Percentiles rank a stretch among this genome's conserved stretches.
These are phyloP conservation scores for Sanguinoderma infundibulare DNA, from an alignment of 1,284 basidiomycete genomes.

Conservation along the genomic window DNA sequence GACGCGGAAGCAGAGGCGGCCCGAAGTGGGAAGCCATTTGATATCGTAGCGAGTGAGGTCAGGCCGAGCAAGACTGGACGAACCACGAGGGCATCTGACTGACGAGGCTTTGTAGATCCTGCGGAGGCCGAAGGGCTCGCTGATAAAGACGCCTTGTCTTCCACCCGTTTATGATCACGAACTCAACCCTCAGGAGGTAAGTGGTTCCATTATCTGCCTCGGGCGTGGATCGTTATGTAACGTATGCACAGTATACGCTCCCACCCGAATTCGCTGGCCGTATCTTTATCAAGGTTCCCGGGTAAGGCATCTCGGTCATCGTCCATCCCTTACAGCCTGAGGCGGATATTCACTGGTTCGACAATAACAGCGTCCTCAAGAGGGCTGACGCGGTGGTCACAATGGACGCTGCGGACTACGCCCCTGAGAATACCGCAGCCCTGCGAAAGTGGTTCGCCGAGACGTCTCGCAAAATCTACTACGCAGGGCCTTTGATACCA, in stretches of 20 bases:
- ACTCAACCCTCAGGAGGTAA: not conserved
- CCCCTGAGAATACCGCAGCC: conserved; percentile 10
- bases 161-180: not conserved
- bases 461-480: conserved; percentile 10
- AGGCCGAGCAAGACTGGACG: not conserved
- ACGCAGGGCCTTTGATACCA: conserved; percentile 21
- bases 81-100: not conserved
- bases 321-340: not conserved
- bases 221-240: not conserved
- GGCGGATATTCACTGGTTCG: not conserved
- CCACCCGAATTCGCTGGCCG: not conserved
- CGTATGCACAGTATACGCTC: not conserved
- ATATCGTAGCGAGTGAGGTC: not conserved
- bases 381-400: conserved; percentile 23
- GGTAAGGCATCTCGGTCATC: not conserved
- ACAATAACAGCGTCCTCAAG: not conserved
- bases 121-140: not conserved
- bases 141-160: not conserved
- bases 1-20: not conserved
- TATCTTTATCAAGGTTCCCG: not conserved
- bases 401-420: conserved; percentile 21
- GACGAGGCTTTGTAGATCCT: not conserved
- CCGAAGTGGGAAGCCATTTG: not conserved
- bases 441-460: conserved; percentile 17
- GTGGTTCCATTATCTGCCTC: not conserved